Base-by-base conservation (phyloP, 768 basidiomycete genomes). In the Amanita inopinata region DNA sequence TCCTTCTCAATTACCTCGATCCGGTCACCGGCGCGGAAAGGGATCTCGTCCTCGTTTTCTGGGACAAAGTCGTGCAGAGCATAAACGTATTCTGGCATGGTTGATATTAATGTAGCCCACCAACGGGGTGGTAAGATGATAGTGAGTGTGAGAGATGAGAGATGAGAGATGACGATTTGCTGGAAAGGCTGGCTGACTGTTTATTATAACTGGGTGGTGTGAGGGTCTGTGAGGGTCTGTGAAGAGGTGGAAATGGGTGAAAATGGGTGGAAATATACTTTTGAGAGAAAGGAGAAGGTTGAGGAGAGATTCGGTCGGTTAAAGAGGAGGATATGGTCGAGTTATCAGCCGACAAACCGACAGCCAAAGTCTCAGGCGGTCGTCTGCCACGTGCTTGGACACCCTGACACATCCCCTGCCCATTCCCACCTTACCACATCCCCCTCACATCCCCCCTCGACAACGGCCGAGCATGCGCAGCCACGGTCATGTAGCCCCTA, bases 1-100 rank as follows among this genome's bases (percentile, higher is more conserved):
- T 98, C 96, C 63, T 78, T 88, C 66, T 98, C 94, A 31, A 97
- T 45, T 20, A 99, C 79, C 55, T 88, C 82, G 51, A 98, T 89
- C 43, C 75, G 69, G 51, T 98, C 90, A 2, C 93, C 93, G 3
- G 80, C 80, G 32, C 64, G 69, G 58, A 98, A 96, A 1, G 78
- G 53, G 28, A 98, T 74, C 63, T 99, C 96, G 61, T 99, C 96
- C 39, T 87, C 86, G 61, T 97, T 78, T 66, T 99, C 92, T 2
- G 96, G 93, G 3, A 63, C 53, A 52, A 97, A 98, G 53, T 84
- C 82, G 57, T 94, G 89, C 10, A 89, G 66, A 1, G 85, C 90
- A 53, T 86, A 91, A 40, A 92, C 88, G 65, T 84, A 87, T 53
- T 86, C 80, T 14, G 76, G 69, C 86, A 88, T 88, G 23, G 30